Evolutionary conservation across 371 early-diverging fungal species (phyloP).

Genomic region (Syncephalastrum sp.): DNA sequence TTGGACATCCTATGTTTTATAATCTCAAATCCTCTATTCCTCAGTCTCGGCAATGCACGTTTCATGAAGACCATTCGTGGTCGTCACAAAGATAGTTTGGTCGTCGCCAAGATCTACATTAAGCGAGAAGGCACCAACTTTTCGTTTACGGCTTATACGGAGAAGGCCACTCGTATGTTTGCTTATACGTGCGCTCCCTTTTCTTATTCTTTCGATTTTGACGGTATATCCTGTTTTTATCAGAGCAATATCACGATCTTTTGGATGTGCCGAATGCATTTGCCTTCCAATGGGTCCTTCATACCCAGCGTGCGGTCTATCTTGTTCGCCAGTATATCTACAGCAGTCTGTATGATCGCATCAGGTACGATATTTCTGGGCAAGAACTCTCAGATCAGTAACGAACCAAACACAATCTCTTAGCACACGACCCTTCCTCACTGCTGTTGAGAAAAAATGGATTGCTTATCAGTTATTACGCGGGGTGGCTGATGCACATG

Average conservation of each 20-base stretch:
- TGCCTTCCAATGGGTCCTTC: slow-evolving; percentile 76
- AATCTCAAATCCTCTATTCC: slow-evolving; percentile 1
- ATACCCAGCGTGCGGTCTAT: slow-evolving; percentile 89
- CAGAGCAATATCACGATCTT: slow-evolving; percentile 70
- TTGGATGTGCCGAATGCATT: slow-evolving; percentile 75
- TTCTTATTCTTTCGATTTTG: too few species aligned
- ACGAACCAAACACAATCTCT: not conserved
- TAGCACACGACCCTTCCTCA: slow-evolving; percentile 92
- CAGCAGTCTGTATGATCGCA: slow-evolving; percentile 91
- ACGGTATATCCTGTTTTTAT: slow-evolving; percentile 2
- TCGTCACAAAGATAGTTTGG: slow-evolving; percentile 69
- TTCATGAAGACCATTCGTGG: slow-evolving; percentile 94
- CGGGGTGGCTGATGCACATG: slow-evolving; percentile 79
- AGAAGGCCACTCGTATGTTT: not conserved
- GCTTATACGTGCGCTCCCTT: not conserved
- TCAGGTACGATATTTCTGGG: slow-evolving; percentile 56
- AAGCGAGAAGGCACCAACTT: slow-evolving; percentile 55
- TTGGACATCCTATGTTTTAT: not conserved
- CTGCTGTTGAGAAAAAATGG: slow-evolving; percentile 88
- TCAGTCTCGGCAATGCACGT: slow-evolving; percentile 83
- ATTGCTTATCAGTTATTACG: slow-evolving; percentile 85
- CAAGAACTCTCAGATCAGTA: not conserved
- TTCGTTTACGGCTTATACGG: not conserved
- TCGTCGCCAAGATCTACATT: slow-evolving; percentile 90
- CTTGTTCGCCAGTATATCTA: slow-evolving; percentile 85